Evolutionary conservation across 2,329 filamentous ascomycete species (phyloP), one percentile per base, ranked within the genome.

Genomic region (Fusarium piperis): DNA sequence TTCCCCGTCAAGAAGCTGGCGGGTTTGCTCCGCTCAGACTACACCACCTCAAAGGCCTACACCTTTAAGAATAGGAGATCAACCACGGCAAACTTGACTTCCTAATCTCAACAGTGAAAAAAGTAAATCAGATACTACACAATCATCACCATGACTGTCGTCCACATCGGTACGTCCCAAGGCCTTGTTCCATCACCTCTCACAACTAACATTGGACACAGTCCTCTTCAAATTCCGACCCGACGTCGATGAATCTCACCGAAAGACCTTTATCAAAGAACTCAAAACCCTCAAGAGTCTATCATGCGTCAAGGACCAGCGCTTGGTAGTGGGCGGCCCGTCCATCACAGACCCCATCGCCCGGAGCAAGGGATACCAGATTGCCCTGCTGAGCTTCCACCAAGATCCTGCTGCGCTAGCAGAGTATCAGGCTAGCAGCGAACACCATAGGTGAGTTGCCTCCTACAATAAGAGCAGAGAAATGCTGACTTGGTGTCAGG

Each of bases 361-460:
- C 35, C 79, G 83, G 18, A 88, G 86, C 75, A 87, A 89, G 66
- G 86, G 86, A 0, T 88, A 83, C 53, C 81, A 89, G 12, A 84
- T 83, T 63, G 83, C 85, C 0, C 77, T 89, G 0, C 59, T 89
- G 38, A 88, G 87, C 79, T 87, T 85, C 20, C 87, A 89, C 53
- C 73, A 82, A 6, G 78, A 86, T 23, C 76, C 73, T 7, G 78
- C 78, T 9, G 87, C 86, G 0, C 70, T 89, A 62, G 83, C 80
- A 2, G 83, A 82, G 51, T 89, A 89, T 59, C 87, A 89, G 61
- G 83, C 84, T 1, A 87, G 85, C 57, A 78, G 81, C 4, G 86
- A 89, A 64, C 87, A 89, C 71, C 82, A 86, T 59, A 78, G 81
- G 85, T 85, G 74, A 65, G 76, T 64, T 2, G n/a, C 1, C 1